phyloP scores from a whole-genome alignment of 257 asterid genomes.

The Solanum neorickii region DNA sequence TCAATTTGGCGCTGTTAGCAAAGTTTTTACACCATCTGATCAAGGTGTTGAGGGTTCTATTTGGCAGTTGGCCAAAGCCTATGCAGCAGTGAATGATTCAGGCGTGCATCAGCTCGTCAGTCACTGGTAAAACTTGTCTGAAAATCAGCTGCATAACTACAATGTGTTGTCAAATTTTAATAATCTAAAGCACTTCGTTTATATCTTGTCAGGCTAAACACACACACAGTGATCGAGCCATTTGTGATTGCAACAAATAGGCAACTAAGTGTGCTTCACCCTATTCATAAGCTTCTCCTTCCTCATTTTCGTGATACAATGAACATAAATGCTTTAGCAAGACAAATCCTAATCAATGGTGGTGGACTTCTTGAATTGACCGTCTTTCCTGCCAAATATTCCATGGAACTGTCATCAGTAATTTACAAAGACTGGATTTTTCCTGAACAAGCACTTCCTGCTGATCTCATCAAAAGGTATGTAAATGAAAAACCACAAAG shows the following conservation, averaged over 20 bases:
- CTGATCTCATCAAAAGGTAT: slow-evolving; percentile 58
- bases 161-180: too few relatives aligned
- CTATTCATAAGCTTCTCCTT: slow-evolving; percentile 61
- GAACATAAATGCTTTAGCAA: slow-evolving; percentile 57
- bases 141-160: background rate
- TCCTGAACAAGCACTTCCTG: slow-evolving; percentile 58
- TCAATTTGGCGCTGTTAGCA: slow-evolving; percentile 6
- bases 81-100: slow-evolving; percentile 16
- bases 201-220: slow-evolving; percentile 37
- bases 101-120: slow-evolving; percentile 17
- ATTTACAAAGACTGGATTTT: slow-evolving; percentile 47
- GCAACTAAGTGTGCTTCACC: slow-evolving; percentile 72
- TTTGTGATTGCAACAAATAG: slow-evolving; percentile 66
- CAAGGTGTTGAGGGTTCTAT: slow-evolving; percentile 2
- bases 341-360: slow-evolving; percentile 53
- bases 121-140: slow-evolving; percentile 6
- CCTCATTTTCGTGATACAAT: slow-evolving; percentile 74
- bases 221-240: slow-evolving; percentile 76
- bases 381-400: slow-evolving; percentile 37
- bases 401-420: slow-evolving; percentile 46
- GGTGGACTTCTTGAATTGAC: slow-evolving; percentile 53
- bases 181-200: background rate
- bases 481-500: background rate
- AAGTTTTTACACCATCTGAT: slow-evolving; percentile 15
- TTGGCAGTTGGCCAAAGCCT: slow-evolving; percentile 22